Evolutionary conservation across 176 grass and related monocot genomes (phyloP).

Genomic region (Eleusine coracana): DNA sequence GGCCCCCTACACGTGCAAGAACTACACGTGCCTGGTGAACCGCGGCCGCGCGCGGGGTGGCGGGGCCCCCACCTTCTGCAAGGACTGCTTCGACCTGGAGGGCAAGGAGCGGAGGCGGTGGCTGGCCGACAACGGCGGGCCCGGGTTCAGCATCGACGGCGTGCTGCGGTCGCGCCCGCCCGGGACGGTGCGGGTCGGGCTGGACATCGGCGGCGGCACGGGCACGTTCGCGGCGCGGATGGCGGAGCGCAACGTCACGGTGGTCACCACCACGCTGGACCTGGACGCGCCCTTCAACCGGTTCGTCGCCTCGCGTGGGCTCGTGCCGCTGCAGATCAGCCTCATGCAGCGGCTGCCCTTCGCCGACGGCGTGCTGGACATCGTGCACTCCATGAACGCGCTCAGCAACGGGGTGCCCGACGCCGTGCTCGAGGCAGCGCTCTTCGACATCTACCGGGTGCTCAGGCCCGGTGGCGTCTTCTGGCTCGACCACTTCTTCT

Average conservation of each 20-base stretch:
- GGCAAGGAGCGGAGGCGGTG: conserved; percentile 77
- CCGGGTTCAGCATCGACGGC: conserved; percentile 63
- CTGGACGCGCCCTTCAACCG: conserved; percentile 75
- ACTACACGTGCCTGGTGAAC: conserved; percentile 81
- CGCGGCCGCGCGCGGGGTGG: conserved; percentile 44
- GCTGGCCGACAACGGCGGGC: conserved; percentile 54
- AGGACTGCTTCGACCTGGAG: conserved; percentile 83
- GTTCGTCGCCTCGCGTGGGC: conserved; percentile 72
- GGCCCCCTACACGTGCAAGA: conserved; percentile 89
- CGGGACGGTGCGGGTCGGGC: conserved; percentile 71
- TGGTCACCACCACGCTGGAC: conserved; percentile 83
- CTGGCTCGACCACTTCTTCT: conserved; percentile 95
- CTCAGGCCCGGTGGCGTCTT: conserved; percentile 76
- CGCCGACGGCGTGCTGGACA: conserved; percentile 71
- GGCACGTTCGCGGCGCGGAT: conserved; percentile 85
- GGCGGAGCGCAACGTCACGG: conserved; percentile 70
- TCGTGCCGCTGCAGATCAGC: conserved; percentile 71
- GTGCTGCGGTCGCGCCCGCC: conserved; percentile 45
- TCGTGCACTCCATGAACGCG: conserved; percentile 80
- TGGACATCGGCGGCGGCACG: conserved; percentile 87
- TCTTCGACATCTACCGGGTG: conserved; percentile 82
- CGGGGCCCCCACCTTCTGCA: conserved; percentile 59
- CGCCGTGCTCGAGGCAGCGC: conserved; percentile 62
- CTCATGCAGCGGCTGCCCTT: conserved; percentile 76
- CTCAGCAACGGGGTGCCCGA: conserved; percentile 74